Conservation (phyloP, 129 eudicot species). For the Lactuca saligna region DNA sequence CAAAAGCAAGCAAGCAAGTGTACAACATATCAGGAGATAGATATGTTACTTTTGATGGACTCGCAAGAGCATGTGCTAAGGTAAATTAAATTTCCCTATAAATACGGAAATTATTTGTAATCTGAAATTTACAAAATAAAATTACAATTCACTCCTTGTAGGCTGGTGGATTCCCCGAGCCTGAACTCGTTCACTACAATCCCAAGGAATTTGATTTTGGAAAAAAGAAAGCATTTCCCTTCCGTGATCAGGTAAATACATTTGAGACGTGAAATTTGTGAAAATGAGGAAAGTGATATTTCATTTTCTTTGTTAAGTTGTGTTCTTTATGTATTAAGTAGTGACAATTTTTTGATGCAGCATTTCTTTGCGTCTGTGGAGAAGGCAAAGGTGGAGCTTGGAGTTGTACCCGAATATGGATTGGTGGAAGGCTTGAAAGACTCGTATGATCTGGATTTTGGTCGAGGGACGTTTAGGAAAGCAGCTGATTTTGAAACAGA, state of each 20-base stretch:
- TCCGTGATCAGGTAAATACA: constrained; percentile 93
- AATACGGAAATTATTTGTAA: constrained; percentile 3
- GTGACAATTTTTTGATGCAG: constrained; percentile 43
- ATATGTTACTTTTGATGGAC: constrained; percentile 95
- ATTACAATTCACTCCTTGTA: constrained; percentile 24
- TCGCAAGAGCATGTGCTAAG: constrained; percentile 98
- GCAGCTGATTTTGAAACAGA: constrained; percentile 87
- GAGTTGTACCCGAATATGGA: constrained; percentile 71
- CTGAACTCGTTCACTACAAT: constrained; percentile 85
- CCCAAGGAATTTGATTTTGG: constrained; percentile 97
- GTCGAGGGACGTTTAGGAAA: constrained; percentile 84
- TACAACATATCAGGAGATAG: constrained; percentile 91
- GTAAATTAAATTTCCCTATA: constrained; percentile 28
- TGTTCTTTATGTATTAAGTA: neutral
- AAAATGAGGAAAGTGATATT: no score
- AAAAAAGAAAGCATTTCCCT: constrained; percentile 93
- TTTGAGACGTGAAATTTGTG: no score
- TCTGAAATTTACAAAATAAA: neutral
- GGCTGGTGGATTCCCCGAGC: constrained; percentile 99
- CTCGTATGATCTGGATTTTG: constrained; percentile 82
- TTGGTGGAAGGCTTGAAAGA: constrained; percentile 80
- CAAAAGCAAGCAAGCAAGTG: constrained; percentile 83
- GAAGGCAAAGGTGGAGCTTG: constrained; percentile 84
- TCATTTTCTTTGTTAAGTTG: no score
- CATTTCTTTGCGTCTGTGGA: constrained; percentile 98